Evolutionary conservation across 192 early-diverging fungal species (phyloP).

Genomic region (Jimgerdemannia lactiflua): DNA sequence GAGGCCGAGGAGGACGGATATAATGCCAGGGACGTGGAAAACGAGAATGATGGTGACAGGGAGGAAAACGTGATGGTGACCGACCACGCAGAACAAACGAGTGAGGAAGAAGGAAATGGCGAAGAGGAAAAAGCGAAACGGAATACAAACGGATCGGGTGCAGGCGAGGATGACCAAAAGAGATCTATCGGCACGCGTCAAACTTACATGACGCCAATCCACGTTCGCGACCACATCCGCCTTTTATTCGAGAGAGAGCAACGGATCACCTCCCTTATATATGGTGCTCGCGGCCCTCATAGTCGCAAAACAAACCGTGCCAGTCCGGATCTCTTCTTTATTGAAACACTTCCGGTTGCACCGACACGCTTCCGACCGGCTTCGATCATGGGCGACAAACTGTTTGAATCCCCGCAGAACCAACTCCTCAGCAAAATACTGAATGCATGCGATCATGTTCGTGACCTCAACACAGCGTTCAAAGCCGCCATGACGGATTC

Average conservation of each 20-base stretch:
- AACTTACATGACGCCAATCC: constrained; percentile 65
- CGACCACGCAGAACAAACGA: constrained; percentile 9
- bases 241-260: constrained; percentile 79
- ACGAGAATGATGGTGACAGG: constrained; percentile 23
- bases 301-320: constrained; percentile 35
- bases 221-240: constrained; percentile 76
- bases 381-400: constrained; percentile 83
- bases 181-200: constrained; percentile 29
- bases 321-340: constrained; percentile 86
- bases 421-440: constrained; percentile 81
- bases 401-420: constrained; percentile 97
- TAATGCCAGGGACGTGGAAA: constrained; percentile 23
- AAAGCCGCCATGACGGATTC: constrained; percentile 10
- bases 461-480: constrained; percentile 45
- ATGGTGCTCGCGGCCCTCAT: constrained; percentile 63
- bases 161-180: constrained; percentile 32
- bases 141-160: constrained; percentile 5
- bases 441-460: constrained; percentile 70
- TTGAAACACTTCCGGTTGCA: constrained; percentile 87
- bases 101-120: constrained; percentile 35
- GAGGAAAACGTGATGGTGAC: constrained; percentile 16
- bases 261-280: constrained; percentile 74
- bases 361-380: constrained; percentile 95
- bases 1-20: constrained; percentile 17
- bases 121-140: constrained; percentile 28